Percentiles rank a stretch among this genome's conserved stretches.
These are phyloP conservation scores for Beauveria brongniartii DNA, from an alignment of 2,329 filamentous ascomycete species.

Conservation along the genomic window DNA sequence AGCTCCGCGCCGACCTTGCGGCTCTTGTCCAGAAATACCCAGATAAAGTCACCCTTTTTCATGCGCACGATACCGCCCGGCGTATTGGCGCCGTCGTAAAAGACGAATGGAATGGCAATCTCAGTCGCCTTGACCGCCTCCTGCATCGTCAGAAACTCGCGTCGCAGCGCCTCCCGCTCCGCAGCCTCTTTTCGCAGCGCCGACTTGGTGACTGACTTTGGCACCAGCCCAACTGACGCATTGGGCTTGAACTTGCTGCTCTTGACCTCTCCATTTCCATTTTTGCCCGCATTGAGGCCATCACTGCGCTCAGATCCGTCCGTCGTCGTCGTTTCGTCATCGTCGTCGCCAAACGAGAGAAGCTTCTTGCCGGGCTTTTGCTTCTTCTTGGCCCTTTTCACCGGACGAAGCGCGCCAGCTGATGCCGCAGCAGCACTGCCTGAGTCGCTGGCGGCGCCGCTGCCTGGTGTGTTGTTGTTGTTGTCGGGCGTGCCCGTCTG, in stretches of 20 bases:
- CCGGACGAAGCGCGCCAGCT: slow-evolving; percentile 16
- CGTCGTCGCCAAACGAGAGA: slow-evolving; percentile 61
- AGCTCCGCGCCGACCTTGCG: slow-evolving; percentile 82
- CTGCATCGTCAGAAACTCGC: slow-evolving; percentile 76
- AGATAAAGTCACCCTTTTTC: slow-evolving; percentile 88
- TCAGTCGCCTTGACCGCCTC: slow-evolving; percentile 83
- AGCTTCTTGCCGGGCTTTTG: slow-evolving; percentile 36
- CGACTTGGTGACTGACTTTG: slow-evolving; percentile 63
- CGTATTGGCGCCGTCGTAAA: slow-evolving; percentile 89
- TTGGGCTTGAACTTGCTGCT: slow-evolving; percentile 54
- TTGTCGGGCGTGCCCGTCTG: slow-evolving; percentile 40
- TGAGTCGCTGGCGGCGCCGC: slow-evolving; percentile 25
- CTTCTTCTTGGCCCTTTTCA: slow-evolving; percentile 32
- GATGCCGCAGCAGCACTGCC: slow-evolving; percentile 15
- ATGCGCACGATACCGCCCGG: slow-evolving; percentile 77
- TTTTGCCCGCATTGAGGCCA: slow-evolving; percentile 2
- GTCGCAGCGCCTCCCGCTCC: slow-evolving; percentile 67
- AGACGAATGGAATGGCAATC: slow-evolving; percentile 88
- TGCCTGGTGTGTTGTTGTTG: slow-evolving; percentile 15
- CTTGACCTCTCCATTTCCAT: slow-evolving; percentile 16
- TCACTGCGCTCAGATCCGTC: slow-evolving; percentile 24
- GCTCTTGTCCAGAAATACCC: slow-evolving; percentile 88
- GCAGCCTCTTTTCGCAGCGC: slow-evolving; percentile 71
- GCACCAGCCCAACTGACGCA: slow-evolving; percentile 51
- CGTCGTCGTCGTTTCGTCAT: slow-evolving; percentile 44